phyloP scores from a whole-genome alignment of 495 filamentous ascomycete species.

The Penicillium macrosclerotiorum region DNA sequence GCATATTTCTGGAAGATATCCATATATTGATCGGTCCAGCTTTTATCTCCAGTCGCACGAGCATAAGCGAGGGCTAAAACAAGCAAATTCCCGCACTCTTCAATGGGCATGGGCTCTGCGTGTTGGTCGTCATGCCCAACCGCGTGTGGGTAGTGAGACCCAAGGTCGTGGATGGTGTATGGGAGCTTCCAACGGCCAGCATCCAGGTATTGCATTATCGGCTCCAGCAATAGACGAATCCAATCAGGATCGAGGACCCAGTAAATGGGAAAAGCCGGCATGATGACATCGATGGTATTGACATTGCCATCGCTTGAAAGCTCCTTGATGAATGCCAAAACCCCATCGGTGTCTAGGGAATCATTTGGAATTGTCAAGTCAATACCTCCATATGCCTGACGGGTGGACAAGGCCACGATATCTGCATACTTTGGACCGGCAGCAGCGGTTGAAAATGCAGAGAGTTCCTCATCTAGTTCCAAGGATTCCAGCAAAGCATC shows the following conservation, averaged over 20 bases:
- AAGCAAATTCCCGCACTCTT: constrained; percentile 48
- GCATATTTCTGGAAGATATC: constrained; percentile 43
- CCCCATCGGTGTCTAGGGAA: constrained; percentile 39
- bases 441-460: constrained; percentile 21
- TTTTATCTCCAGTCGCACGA: constrained; percentile 38
- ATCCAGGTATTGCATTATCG: constrained; percentile 48
- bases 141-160: constrained; percentile 47
- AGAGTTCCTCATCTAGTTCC: constrained; percentile 34
- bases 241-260: constrained; percentile 48
- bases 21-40: constrained; percentile 35
- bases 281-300: constrained; percentile 54
- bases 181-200: constrained; percentile 41
- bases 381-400: constrained; percentile 50
- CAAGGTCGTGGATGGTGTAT: constrained; percentile 49
- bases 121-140: constrained; percentile 46
- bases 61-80: constrained; percentile 43
- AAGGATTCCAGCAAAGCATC: constrained; percentile 34
- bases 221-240: constrained; percentile 48
- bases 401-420: constrained; percentile 44
- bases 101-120: constrained; percentile 48
- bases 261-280: constrained; percentile 49
- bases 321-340: constrained; percentile 53
- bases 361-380: constrained; percentile 44
- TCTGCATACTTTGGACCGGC: constrained; percentile 47
- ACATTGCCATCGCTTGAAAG: constrained; percentile 52